A percentile compares a stretch with the other conserved stretches of the same genome.
phyloP scores from a whole-genome alignment of 768 basidiomycete genomes.

The Suillus plorans region DNA sequence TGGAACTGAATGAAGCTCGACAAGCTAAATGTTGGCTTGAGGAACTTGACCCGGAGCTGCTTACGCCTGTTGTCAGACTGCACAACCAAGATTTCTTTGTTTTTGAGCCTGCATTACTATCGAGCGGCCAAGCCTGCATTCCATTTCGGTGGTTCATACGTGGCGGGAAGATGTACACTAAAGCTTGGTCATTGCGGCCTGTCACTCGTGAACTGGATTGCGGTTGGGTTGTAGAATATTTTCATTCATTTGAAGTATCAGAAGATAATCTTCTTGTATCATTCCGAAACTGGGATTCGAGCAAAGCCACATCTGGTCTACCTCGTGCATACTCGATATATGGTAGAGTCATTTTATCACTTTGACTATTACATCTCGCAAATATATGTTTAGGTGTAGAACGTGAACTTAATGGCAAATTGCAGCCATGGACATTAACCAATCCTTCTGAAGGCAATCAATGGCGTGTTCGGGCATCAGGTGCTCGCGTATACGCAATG shows the following conservation, averaged over 20 bases:
- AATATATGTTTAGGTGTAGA: slow-evolving; percentile 2
- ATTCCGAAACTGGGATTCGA: slow-evolving; percentile 11
- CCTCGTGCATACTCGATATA: slow-evolving; percentile 14
- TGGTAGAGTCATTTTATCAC: slow-evolving; percentile 9
- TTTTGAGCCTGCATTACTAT: slow-evolving; percentile 21
- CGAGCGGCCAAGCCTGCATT: slow-evolving; percentile 14
- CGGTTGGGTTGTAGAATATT: slow-evolving; percentile 21
- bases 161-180: slow-evolving; percentile 13
- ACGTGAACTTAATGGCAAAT: background rate
- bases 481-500: slow-evolving; percentile 13
- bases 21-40: no score
- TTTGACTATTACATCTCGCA: background rate
- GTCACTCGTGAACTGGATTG: background rate
- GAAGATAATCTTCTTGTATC: slow-evolving; percentile 8
- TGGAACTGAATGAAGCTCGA: no score
- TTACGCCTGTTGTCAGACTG: slow-evolving; percentile 30
- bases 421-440: slow-evolving; percentile 2
- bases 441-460: slow-evolving; percentile 11
- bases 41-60: slow-evolving; percentile 20
- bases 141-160: slow-evolving; percentile 27
- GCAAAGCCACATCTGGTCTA: background rate
- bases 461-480: slow-evolving; percentile 9
- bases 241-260: slow-evolving; percentile 9
- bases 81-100: slow-evolving; percentile 27
- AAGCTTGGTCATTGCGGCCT: slow-evolving; percentile 18